Base-by-base conservation (phyloP, 192 early-diverging fungal species). In the Gryganskiella cystojenkinii region DNA sequence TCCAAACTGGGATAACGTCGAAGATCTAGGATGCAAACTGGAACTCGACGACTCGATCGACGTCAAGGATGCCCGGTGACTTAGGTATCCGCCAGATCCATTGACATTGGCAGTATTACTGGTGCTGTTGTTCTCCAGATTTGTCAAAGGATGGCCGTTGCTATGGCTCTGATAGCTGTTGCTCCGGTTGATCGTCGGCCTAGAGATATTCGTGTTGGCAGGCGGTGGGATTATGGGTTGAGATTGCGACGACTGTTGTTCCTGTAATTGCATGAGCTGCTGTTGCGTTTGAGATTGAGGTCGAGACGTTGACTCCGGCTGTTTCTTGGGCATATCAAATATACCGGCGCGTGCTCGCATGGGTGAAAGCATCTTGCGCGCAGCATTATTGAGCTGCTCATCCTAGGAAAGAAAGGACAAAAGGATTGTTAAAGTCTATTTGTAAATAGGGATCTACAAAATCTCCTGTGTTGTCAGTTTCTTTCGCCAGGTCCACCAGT, bases 1-100 rank as follows among this genome's bases (percentile, higher is more conserved):
- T n/a, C 54, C 54, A 56, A 34, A 35, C 22, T 30, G 22, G 19
- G 19, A 11, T 7, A 31, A 37, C 27, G 45, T 65, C 19, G 50
- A 34, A 1, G 67, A 63, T 49, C 56, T 68, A n/a, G 67, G 60
- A 20, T 62, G 42, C 24, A 78, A 25, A 45, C 74, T 78, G 6
- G 74, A 78, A 19, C 20, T 78, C n/a, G 74, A 64, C 0, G 74
- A 78, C 0, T 78, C 74, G 11, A 78, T 78, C 14, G 74, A 78
- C 7, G 65, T 64, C 24, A 78, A 58, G 0, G 74, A 78, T 14
- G 46, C 61, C 17, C 74, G 66, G 37, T 78, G 74, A 7, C 47
- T 45, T 10, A 78, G 44, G n/a, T 20, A 34, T 45, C 71, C 42
- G 9, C 53, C 60, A 24, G 50, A 71, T 17, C 52, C 58, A 17